Evolutionary conservation across 108 stramenopile species (phyloP).

Genomic region (Cyclostephanos invisitatus): DNA sequence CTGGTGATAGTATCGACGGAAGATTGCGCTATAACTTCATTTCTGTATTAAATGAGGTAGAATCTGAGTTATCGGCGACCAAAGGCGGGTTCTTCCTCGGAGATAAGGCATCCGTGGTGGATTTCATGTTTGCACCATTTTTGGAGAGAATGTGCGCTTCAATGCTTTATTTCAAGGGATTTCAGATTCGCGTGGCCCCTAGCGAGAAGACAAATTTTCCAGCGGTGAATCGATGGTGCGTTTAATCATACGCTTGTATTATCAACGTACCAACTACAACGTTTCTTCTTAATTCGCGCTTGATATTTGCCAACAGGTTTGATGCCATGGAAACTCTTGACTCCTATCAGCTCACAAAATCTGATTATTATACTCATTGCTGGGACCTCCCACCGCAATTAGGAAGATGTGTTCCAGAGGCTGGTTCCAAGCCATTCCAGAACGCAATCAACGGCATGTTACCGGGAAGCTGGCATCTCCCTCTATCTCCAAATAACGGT

Average conservation of each 20-base stretch:
- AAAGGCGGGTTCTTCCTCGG: conserved; percentile 89
- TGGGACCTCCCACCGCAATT: conserved; percentile 96
- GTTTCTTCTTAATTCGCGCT: background rate
- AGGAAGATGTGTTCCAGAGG: conserved; percentile 82
- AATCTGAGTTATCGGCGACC: conserved; percentile 51
- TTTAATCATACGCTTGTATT: background rate
- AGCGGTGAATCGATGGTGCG: conserved; percentile 75
- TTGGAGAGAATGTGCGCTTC: conserved; percentile 92
- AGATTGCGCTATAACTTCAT: conserved; percentile 53
- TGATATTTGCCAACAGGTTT: conserved; percentile 42
- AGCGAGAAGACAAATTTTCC: conserved; percentile 65
- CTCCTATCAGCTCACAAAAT: conserved; percentile 84
- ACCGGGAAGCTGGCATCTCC: conserved; percentile 73
- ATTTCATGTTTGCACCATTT: conserved; percentile 85
- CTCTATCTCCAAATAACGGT: conserved; percentile 66
- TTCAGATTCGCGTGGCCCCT: conserved; percentile 72
- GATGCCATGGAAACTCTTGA: conserved; percentile 87
- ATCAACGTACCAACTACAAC: background rate
- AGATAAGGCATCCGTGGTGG: conserved; percentile 65
- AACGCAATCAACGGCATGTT: conserved; percentile 72
- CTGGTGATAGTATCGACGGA: conserved; percentile 46
- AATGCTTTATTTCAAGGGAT: conserved; percentile 87
- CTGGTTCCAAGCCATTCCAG: conserved; percentile 60
- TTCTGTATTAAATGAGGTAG: conserved; percentile 65
- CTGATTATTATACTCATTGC: conserved; percentile 92